phyloP scores from a whole-genome alignment of 176 grass and related monocot species.

The Oryza meridionalis region DNA sequence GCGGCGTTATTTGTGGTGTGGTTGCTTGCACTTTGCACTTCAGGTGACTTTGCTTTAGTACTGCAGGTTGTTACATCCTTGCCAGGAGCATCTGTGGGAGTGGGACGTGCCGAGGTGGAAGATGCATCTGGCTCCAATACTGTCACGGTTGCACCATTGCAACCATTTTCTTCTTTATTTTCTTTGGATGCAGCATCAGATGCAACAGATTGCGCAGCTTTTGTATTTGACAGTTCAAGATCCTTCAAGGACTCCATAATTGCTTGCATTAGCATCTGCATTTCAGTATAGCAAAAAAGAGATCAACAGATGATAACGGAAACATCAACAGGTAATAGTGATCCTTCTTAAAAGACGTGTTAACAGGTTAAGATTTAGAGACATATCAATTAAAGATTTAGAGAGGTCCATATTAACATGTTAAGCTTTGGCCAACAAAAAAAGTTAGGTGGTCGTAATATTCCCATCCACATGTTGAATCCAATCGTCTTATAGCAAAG shows the following conservation, averaged over 20 bases:
- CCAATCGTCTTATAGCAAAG: not conserved
- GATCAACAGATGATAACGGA: not conserved
- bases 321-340: constrained; percentile 6
- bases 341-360: too few relatives aligned
- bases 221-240: constrained; percentile 56
- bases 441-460: not conserved
- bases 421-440: not conserved
- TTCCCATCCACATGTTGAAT: not conserved
- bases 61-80: constrained; percentile 23
- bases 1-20: not conserved
- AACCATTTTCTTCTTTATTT: constrained; percentile 30
- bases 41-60: constrained; percentile 32
- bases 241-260: constrained; percentile 93
- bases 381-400: not conserved
- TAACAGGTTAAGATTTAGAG: too few relatives aligned
- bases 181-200: constrained; percentile 46
- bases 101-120: not conserved
- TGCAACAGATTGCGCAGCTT: constrained; percentile 44
- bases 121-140: constrained; percentile 39
- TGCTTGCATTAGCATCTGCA: constrained; percentile 96
- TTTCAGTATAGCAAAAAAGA: constrained; percentile 7
- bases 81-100: not conserved
- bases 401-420: not conserved
- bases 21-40: constrained; percentile 33
- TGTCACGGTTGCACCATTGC: constrained; percentile 21